A percentile compares a stretch with the other conserved stretches of the same genome.
These are phyloP conservation scores for Aeminium ludgeri DNA, from an alignment of 495 filamentous ascomycete genomes.

Conservation along the genomic window DNA sequence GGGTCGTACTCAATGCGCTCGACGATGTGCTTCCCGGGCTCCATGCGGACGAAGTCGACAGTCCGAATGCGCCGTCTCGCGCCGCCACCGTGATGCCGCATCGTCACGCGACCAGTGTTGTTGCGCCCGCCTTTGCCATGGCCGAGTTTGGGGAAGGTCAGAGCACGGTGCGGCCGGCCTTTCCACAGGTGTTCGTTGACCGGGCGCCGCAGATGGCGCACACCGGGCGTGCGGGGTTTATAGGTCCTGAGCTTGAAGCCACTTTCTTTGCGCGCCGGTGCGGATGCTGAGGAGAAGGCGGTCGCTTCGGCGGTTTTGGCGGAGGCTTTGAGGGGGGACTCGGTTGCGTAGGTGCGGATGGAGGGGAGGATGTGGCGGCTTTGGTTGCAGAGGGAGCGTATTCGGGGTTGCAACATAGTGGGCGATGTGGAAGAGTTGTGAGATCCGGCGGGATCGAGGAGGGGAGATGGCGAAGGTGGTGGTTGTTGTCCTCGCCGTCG, in stretches of 20 bases:
- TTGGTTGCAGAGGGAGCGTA: conserved; percentile 11
- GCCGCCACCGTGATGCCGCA: conserved; percentile 82
- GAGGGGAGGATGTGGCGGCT: conserved; percentile 22
- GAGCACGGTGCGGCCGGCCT: conserved; percentile 60
- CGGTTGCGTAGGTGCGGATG: conserved; percentile 40
- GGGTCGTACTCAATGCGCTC: conserved; percentile 95
- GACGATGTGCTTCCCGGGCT: conserved; percentile 64
- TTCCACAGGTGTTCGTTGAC: conserved; percentile 96
- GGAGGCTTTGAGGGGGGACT: conserved; percentile 14
- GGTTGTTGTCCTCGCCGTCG: too few relatives aligned
- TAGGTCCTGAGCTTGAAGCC: conserved; percentile 55
- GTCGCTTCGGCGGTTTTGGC: conserved; percentile 21
- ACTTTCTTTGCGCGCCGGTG: conserved; percentile 15
- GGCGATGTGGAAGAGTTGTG: neutral
- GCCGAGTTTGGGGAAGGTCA: conserved; percentile 83
- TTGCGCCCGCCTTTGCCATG: conserved; percentile 87
- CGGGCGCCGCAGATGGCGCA: conserved; percentile 76
- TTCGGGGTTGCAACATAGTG: conserved; percentile 15
- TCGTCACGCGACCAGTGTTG: conserved; percentile 64
- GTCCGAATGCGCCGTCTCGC: conserved; percentile 78
- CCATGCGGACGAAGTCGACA: conserved; percentile 66
- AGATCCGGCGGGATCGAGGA: too few relatives aligned
- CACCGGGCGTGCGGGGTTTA: conserved; percentile 84
- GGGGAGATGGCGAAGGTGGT: too few relatives aligned
- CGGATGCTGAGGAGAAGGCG: conserved; percentile 16